These are phyloP conservation scores for Mucor indicus DNA, from an alignment of 371 early-diverging fungal species.

Conservation along the genomic window DNA sequence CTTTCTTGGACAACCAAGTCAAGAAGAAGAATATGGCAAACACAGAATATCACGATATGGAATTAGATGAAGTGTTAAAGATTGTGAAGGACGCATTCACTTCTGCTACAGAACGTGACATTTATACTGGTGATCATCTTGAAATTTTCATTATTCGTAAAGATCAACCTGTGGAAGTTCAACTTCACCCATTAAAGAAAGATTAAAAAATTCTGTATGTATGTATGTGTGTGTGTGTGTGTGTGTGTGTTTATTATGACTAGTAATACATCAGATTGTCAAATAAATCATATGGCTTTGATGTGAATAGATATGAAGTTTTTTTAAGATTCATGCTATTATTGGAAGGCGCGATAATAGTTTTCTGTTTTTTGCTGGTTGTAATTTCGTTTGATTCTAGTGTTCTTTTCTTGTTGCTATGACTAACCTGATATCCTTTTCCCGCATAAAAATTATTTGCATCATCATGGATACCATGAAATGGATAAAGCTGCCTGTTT, in stretches of 20 bases:
- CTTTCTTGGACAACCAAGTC: constrained; percentile 98
- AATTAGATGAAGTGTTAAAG: constrained; percentile 69
- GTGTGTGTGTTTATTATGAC: constrained; percentile 1
- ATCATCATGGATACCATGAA: constrained; percentile 6
- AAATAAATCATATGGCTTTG: constrained; percentile 14
- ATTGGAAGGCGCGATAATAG: not conserved
- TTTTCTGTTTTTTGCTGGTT: not conserved
- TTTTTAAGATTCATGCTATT: too few relatives aligned
- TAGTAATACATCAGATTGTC: constrained; percentile 11
- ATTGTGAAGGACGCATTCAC: constrained; percentile 97
- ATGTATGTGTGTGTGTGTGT: too few relatives aligned
- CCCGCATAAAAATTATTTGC: constrained; percentile 16
- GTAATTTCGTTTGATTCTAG: too few relatives aligned
- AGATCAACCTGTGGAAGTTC: constrained; percentile 71
- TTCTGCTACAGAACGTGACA: constrained; percentile 98
- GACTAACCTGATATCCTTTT: constrained; percentile 8
- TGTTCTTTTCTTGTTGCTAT: too few relatives aligned
- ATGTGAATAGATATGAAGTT: constrained; percentile 4
- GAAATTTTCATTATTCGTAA: constrained; percentile 91
- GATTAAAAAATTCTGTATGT: too few relatives aligned
- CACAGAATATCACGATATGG: constrained; percentile 29
- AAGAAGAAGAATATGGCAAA: constrained; percentile 64
- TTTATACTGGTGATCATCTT: constrained; percentile 98
- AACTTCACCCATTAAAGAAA: constrained; percentile 73
- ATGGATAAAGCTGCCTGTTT: constrained; percentile 12